Conservation (phyloP, 257 asterid species). For the Solanum corneliomulleri region DNA sequence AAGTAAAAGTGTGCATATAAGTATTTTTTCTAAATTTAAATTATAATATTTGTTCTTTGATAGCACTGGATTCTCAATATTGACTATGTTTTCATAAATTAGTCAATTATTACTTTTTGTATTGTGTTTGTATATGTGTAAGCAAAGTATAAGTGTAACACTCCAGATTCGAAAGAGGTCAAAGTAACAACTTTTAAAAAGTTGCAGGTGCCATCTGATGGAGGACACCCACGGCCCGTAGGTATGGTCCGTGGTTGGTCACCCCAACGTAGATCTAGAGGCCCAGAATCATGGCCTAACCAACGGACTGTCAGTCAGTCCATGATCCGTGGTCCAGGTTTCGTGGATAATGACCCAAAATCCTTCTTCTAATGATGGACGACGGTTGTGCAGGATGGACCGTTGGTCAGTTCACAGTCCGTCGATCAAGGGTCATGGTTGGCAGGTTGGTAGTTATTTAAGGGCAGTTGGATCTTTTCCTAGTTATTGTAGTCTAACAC, state of each 20-base stretch:
- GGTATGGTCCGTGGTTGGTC: not conserved
- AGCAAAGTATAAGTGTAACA: not conserved
- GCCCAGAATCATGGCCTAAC: not conserved
- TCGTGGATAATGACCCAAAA: not conserved
- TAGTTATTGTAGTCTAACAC: not conserved
- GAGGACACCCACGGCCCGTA: too few relatives aligned
- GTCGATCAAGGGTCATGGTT: not conserved
- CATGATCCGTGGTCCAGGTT: not conserved
- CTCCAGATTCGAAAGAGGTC: too few relatives aligned
- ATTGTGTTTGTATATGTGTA: not conserved
- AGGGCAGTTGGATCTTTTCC: not conserved
- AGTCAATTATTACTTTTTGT: not conserved
- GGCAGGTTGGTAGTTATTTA: not conserved
- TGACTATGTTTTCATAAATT: too few relatives aligned
- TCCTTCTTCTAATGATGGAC: not conserved
- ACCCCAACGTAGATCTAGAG: not conserved
- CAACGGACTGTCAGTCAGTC: not conserved
- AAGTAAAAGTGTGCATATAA: too few relatives aligned
- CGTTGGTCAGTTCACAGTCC: not conserved
- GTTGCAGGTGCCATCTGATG: too few relatives aligned
- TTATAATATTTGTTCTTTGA: not conserved
- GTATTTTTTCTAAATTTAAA: too few relatives aligned
- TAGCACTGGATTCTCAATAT: not conserved
- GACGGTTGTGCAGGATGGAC: not conserved
- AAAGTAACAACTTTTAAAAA: too few relatives aligned